Evolutionary conservation across 2,329 filamentous ascomycete species (phyloP).

Genomic region (Colletotrichum horii): DNA sequence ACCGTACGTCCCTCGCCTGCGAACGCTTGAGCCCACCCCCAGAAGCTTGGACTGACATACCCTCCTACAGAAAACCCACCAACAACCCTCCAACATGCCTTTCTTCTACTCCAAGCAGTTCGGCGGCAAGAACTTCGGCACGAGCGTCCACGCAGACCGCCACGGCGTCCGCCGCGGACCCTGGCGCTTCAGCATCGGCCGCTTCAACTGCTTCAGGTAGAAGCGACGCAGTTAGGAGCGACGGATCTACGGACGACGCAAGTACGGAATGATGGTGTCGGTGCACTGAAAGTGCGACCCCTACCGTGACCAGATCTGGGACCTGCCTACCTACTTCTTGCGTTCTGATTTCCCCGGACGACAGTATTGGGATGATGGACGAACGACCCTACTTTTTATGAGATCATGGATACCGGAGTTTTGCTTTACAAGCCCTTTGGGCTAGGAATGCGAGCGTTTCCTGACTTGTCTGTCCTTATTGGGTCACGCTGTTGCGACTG

Average conservation of each 20-base stretch:
- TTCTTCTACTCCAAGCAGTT: constrained; percentile 52
- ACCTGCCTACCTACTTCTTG: neutral
- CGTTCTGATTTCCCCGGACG: neutral
- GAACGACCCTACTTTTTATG: neutral
- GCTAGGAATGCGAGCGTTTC: constrained; percentile 6
- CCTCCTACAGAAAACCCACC: neutral
- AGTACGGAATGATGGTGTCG: neutral
- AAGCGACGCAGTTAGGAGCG: neutral
- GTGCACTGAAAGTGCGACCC: neutral
- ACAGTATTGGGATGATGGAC: neutral
- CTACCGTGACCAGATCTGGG: neutral
- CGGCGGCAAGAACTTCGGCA: constrained; percentile 55
- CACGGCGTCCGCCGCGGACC: constrained; percentile 54
- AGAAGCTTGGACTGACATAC: neutral
- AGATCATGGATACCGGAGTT: constrained; percentile 10
- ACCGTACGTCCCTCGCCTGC: neutral
- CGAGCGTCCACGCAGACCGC: constrained; percentile 49
- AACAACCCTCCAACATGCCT: constrained; percentile 39
- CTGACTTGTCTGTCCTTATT: constrained; percentile 16
- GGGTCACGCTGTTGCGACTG: neutral
- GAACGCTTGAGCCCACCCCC: neutral
- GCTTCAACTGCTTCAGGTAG: constrained; percentile 55
- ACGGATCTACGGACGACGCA: too few relatives aligned
- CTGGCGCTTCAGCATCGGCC: constrained; percentile 55
- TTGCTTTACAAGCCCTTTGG: neutral